Conservation (phyloP, 2,329 filamentous ascomycete genomes). For the Rutstroemia sp. region DNA sequence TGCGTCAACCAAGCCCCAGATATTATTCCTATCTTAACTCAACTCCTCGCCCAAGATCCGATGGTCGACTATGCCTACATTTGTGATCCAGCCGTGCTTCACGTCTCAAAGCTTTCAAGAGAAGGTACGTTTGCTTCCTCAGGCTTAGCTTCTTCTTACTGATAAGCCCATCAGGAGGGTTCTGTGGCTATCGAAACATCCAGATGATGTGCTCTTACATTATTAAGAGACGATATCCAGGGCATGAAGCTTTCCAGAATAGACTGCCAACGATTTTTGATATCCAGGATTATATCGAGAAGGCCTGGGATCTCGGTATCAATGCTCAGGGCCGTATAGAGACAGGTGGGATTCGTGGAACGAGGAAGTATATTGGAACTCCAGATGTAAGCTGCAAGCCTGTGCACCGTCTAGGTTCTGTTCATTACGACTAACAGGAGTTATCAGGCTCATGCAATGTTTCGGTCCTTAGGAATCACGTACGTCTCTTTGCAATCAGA, state of each 20-base stretch:
- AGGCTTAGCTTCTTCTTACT: neutral
- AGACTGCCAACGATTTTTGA: conserved; percentile 68
- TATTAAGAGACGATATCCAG: conserved; percentile 47
- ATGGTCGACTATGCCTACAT: conserved; percentile 66
- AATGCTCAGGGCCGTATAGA: conserved; percentile 68
- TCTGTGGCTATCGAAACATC: conserved; percentile 93
- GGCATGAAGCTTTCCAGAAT: conserved; percentile 51
- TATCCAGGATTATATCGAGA: conserved; percentile 80
- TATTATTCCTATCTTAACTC: conserved; percentile 54
- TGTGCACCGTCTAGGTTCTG: neutral
- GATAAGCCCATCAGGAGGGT: conserved; percentile 52
- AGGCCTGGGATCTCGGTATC: conserved; percentile 80
- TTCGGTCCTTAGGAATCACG: conserved; percentile 60
- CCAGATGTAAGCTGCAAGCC: conserved; percentile 56
- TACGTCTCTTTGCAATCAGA: conserved; percentile 32
- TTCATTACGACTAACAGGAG: neutral
- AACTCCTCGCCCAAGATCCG: conserved; percentile 57
- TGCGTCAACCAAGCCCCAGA: conserved; percentile 42
- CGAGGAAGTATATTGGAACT: conserved; percentile 92
- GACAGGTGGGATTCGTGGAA: conserved; percentile 81
- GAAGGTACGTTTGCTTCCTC: conserved; percentile 50
- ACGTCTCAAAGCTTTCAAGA: conserved; percentile 72
- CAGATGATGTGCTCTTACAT: conserved; percentile 85
- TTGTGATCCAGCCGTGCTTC: conserved; percentile 67
- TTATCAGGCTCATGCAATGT: conserved; percentile 67